Base-by-base conservation (phyloP, 371 early-diverging fungal genomes). In the Parasitella parasitica region DNA sequence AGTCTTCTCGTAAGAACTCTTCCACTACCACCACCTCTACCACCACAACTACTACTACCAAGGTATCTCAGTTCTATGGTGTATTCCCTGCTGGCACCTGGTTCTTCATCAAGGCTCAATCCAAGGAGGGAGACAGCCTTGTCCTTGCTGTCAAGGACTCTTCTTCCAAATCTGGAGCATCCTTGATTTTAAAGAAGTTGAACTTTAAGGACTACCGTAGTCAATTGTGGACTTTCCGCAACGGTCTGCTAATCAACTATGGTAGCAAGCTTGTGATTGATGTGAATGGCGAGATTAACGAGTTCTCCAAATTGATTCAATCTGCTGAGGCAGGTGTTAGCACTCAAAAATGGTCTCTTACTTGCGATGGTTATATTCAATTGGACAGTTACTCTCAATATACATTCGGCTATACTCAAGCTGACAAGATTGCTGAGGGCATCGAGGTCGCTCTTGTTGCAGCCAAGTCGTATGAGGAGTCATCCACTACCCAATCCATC, bases 211-310 rank as follows among this genome's bases (percentile, higher is more conserved):
- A 75, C 12, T 76, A 61, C 59, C 70, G 63, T 46, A 58, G 56
- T 43, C 85, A 83, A 62, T 72, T 85, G 8, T 85, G 85, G 85
- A 76, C 77, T 30, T 80, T 72, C 64, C 71, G 77, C 12, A 63
- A 76, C 59, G 81, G 80, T 61, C 63, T 75, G 53, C 59, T 85
- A 56, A 71, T 80, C 66, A 85, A 85, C 53, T 82, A 81, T 63
- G 82, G 82, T 36, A 80, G 72, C 49, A 73, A 76, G 18, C 59
- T 70, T 54, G 81, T 75, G 0, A 67, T 85, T 43, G 75, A 71
- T 35, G 59, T 76, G 2, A 26, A 65, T 20, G 77, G 69, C 57
- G 66, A 61, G 4, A 62, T 71, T 51, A 54, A 46, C 50, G 54
- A 54, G 22, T 57, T 32, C 7, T 53, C 70, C 20, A 41, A 65